Evolutionary conservation across 331 rosid genomes (phyloP).

Genomic region (Malus hybrid): DNA sequence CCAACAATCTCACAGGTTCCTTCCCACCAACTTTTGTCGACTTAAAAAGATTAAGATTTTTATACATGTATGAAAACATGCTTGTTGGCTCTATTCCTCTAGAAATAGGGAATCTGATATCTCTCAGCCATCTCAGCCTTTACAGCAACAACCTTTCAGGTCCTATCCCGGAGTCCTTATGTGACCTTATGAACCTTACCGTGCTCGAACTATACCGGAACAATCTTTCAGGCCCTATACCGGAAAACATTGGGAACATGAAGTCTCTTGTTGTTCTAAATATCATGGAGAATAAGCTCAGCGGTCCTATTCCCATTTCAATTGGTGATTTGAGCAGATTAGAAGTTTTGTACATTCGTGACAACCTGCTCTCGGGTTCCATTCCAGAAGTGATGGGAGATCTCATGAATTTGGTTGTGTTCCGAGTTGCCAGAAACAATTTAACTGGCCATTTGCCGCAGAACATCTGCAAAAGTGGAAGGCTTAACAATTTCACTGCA

Average conservation of each 20-base stretch:
- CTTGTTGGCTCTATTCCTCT: slow-evolving; percentile 18
- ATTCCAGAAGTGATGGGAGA: slow-evolving; percentile 20
- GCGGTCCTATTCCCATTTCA: slow-evolving; percentile 15
- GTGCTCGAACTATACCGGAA: slow-evolving; percentile 6
- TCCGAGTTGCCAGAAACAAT: slow-evolving; percentile 21
- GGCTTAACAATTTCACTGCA: slow-evolving; percentile 17
- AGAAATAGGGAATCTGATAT: slow-evolving; percentile 18
- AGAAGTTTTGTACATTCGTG: slow-evolving; percentile 1
- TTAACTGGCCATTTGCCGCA: slow-evolving; percentile 42
- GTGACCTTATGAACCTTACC: slow-evolving; percentile 8
- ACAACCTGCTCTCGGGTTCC: slow-evolving; percentile 18
- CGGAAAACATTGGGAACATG: slow-evolving; percentile 17
- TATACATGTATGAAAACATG: background rate
- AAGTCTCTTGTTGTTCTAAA: slow-evolving; percentile 13
- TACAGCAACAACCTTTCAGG: slow-evolving; percentile 4
- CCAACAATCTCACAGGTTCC: slow-evolving; percentile 12
- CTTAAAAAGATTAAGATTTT: background rate
- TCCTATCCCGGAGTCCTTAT: slow-evolving; percentile 12
- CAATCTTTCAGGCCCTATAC: slow-evolving; percentile 16
- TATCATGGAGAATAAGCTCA: slow-evolving; percentile 2
- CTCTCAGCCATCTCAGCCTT: background rate
- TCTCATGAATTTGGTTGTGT: slow-evolving; percentile 16
- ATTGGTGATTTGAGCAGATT: slow-evolving; percentile 22
- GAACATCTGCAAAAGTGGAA: slow-evolving; percentile 31
- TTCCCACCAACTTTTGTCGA: slow-evolving; percentile 18